phyloP scores from a whole-genome alignment of 306 rosid species.

The Mimosa bimucronata region DNA sequence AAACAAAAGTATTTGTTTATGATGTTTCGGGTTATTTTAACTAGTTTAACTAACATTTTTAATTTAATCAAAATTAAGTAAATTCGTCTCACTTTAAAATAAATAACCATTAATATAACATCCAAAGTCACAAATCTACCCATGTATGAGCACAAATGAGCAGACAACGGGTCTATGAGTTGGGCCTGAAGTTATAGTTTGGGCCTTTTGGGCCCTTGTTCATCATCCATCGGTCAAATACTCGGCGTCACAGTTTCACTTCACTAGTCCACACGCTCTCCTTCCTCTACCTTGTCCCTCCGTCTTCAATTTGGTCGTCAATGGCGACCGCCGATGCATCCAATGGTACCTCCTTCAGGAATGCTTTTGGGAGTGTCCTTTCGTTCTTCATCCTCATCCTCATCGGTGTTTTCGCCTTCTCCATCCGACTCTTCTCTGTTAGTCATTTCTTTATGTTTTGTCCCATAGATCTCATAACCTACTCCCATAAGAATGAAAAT shows the following conservation, averaged over 20 bases:
- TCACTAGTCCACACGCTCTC: conserved; percentile 21
- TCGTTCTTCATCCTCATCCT: conserved; percentile 83
- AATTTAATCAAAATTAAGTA: too few relatives aligned
- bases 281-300: conserved; percentile 16
- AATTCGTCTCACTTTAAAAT: too few relatives aligned
- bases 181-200: conserved; percentile 1
- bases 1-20: too few relatives aligned
- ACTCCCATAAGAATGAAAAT: neutral
- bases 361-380: conserved; percentile 85
- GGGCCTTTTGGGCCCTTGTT: neutral
- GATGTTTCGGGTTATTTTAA: too few relatives aligned
- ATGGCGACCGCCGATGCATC: conserved; percentile 87
- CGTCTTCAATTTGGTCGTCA: conserved; percentile 58
- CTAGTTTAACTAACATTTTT: too few relatives aligned
- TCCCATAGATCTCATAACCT: conserved; percentile 51
- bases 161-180: neutral
- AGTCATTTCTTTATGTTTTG: conserved; percentile 37
- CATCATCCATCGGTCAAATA: conserved; percentile 18
- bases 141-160: too few relatives aligned
- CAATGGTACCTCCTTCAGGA: conserved; percentile 52
- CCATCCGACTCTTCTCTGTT: conserved; percentile 98
- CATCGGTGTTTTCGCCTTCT: conserved; percentile 97
- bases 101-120: too few relatives aligned
- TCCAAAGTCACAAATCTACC: too few relatives aligned
- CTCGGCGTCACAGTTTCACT: conserved; percentile 18